Evolutionary conservation across 306 rosid genomes (phyloP), one percentile per base, ranked within the genome.

Genomic region (Quercus mongolica): DNA sequence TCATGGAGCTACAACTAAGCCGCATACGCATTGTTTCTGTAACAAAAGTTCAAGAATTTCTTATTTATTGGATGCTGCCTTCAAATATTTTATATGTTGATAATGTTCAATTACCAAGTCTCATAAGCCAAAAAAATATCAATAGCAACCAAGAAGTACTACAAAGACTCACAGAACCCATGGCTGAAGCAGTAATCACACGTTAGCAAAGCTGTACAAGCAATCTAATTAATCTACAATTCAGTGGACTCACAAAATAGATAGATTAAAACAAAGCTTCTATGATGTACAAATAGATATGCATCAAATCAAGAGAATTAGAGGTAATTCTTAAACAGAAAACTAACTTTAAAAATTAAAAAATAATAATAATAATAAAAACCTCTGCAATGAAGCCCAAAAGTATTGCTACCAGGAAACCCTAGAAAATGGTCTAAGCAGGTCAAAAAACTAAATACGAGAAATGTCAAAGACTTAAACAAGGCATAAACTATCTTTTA

Each of bases 1-100:
- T 71, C 83, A 74, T 55, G 56, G 56, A 49, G n/a, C 69, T 55
- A 82, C 71, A 49, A 74, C 33, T 41, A 69, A 71, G 78, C 78
- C 20, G 33, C 74, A 44, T 68, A 79, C 5, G 73, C 64, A 26
- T 35, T 55, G 41, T 65, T 78, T 56, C 61, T 61, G 62, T 67
- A 52, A 30, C 71, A 82, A 69, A 77, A 52, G 63, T 51, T 52
- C 78, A 68, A 56, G 69, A 56, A 12, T 68, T 62, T 76, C 35
- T 61, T 18, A 55, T 57, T 56, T 69, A 4, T 76, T 68, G 74
- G 70, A 68, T 55, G 41, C 44, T 41, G 13, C 52, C 78, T 61
- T 26, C 56, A 35, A 63, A 25, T 64, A 52, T 9, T 68, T 44
- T 65, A 67, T 41, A 31, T 20, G 59, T 23, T 52, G 56, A 76